These are phyloP conservation scores for Davidsoniella virescens DNA, from an alignment of 2,329 filamentous ascomycete genomes.

Conservation along the genomic window DNA sequence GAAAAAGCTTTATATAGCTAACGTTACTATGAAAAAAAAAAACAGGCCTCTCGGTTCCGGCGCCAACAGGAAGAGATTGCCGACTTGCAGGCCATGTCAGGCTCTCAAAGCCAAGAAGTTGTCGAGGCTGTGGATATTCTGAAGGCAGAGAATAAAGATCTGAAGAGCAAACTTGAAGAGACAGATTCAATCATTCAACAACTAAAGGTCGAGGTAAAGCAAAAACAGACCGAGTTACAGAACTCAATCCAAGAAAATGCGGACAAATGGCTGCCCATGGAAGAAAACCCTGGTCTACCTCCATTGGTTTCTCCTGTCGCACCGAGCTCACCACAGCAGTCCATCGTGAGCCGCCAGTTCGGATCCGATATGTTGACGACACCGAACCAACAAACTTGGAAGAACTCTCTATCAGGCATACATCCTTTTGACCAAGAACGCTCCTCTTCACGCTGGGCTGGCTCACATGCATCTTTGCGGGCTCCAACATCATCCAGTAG, in stretches of 20 bases:
- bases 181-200: neutral
- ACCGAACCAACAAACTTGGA: conserved; percentile 1
- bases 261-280: neutral
- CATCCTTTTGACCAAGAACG: conserved; percentile 4
- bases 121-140: neutral
- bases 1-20: neutral
- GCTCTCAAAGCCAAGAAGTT: neutral
- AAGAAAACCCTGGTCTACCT: neutral
- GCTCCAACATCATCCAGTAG: neutral
- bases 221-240: conserved; percentile 1
- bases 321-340: conserved; percentile 8
- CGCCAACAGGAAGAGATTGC: conserved; percentile 73
- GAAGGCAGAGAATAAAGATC: neutral
- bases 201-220: conserved; percentile 4
- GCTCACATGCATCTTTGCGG: neutral
- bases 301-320: neutral
- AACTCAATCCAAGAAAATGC: neutral
- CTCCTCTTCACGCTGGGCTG: conserved; percentile 3
- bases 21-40: neutral
- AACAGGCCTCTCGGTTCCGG: conserved; percentile 8
- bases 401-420: neutral
- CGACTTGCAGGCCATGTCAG: conserved; percentile 33
- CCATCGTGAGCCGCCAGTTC: conserved; percentile 1
- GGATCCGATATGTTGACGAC: conserved; percentile 3
- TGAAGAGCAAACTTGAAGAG: conserved; percentile 1